Evolutionary conservation across 2,329 filamentous ascomycete genomes (phyloP), one percentile per base, ranked within the genome.

Genomic region (Talaromyces marneffei): DNA sequence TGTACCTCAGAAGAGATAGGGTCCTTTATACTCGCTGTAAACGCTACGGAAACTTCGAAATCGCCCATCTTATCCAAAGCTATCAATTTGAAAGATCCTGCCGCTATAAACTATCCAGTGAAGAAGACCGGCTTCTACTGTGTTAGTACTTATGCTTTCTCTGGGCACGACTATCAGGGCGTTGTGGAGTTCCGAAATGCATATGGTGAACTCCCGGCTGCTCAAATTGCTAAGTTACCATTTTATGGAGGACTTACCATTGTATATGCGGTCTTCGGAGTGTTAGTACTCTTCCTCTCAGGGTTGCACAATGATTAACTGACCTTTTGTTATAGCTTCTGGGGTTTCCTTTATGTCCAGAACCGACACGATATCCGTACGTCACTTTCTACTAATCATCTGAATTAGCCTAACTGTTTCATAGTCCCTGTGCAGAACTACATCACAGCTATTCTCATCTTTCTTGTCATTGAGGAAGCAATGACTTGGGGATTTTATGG

Each of bases 401-500:
- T 20, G 35, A 44, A 40, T 5, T 8, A n/a, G 4, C 31, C 48
- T 62, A 62, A 62, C 27, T 27, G 10, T 48, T 20, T 46, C 59
- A 6, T 64, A 90, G 87, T 99, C 71, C 89, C 95, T 16, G 94
- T 99, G 2, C 94, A 99, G 76, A 99, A 99, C 74, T 99, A 99
- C 75, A 97, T 99, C 69, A 99, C 94, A 0, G 93, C 94, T 9
- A 99, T 97, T 63, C 81, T 99, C 55, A 86, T 94, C 57, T 99
- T 99, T 78, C 80, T 99, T 46, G 91, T 97, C 16, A 78, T 97
- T 16, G 94, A 99, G 75, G 96, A 97, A 87, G 81, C 97, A 71
- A 92, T 97, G 85, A 99, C 94, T 1, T 99, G 94, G 94, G 92
- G 91, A 46, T 99, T 96, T 79, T 99, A 97, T 75, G 87, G 87